These are phyloP conservation scores for Sporothrix mexicana DNA, from an alignment of 2,329 filamentous ascomycete genomes.

Conservation along the genomic window DNA sequence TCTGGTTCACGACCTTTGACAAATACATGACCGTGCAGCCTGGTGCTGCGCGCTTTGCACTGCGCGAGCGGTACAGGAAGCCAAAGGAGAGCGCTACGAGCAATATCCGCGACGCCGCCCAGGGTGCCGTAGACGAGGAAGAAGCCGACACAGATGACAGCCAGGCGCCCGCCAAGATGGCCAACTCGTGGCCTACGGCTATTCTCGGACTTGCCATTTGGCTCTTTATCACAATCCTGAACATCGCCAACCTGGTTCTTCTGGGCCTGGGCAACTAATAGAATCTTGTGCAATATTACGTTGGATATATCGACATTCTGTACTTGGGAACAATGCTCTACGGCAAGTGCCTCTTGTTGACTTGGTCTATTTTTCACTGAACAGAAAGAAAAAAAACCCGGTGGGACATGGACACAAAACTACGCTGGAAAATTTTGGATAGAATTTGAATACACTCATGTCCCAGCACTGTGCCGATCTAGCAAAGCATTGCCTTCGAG, in stretches of 20 bases:
- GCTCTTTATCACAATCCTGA: conserved; percentile 76
- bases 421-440: too few relatives aligned
- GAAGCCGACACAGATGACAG: not conserved
- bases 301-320: not conserved
- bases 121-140: conserved; percentile 33
- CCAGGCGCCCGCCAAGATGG: conserved; percentile 63
- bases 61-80: conserved; percentile 33
- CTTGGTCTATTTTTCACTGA: too few relatives aligned
- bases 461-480: too few relatives aligned
- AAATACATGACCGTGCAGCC: conserved; percentile 77
- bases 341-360: too few relatives aligned
- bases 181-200: conserved; percentile 71
- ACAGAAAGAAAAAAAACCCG: too few relatives aligned
- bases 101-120: conserved; percentile 40
- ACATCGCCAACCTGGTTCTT: conserved; percentile 75
- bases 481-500: too few relatives aligned
- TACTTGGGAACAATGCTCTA: not conserved
- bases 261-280: conserved; percentile 51
- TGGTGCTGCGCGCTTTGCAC: conserved; percentile 48
- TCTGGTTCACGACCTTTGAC: conserved; percentile 82
- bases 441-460: too few relatives aligned
- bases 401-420: too few relatives aligned
- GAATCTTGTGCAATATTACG: not conserved
- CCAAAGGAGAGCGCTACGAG: conserved; percentile 31
- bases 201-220: conserved; percentile 66